Evolutionary conservation across 345 rosid genomes (phyloP).

Genomic region (Lepidium aucheri): DNA sequence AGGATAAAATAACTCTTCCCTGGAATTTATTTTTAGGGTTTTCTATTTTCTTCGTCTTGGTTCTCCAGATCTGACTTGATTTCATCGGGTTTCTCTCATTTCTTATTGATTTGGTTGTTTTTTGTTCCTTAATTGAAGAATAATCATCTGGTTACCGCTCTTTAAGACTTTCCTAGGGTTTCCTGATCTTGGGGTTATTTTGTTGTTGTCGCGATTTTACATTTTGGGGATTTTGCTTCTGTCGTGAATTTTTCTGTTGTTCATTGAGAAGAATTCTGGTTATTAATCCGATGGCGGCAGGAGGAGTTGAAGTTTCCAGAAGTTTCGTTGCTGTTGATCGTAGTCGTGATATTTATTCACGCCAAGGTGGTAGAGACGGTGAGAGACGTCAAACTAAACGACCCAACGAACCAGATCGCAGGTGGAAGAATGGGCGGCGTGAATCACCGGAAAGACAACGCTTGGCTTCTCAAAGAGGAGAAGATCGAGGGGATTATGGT

Average conservation of each 20-base stretch:
- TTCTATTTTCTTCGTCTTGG: background rate
- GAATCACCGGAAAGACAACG: background rate
- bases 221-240: background rate
- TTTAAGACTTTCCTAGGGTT: background rate
- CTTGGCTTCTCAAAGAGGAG: slow-evolving; percentile 72
- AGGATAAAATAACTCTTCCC: background rate
- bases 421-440: slow-evolving; percentile 13
- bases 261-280: slow-evolving; percentile 51
- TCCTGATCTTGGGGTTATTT: background rate
- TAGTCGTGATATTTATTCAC: slow-evolving; percentile 20
- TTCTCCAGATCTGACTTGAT: slow-evolving; percentile 13
- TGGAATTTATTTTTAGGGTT: slow-evolving; percentile 29
- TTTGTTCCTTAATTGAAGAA: background rate
- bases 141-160: background rate
- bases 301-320: slow-evolving; percentile 46
- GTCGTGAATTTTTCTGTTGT: slow-evolving; percentile 17
- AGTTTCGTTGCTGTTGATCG: slow-evolving; percentile 30
- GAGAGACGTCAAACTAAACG: slow-evolving; percentile 19
- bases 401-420: slow-evolving; percentile 1
- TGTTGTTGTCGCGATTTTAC: background rate
- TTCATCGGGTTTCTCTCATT: slow-evolving; percentile 8
- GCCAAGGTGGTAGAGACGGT: slow-evolving; percentile 20
- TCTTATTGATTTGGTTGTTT: slow-evolving; percentile 2
- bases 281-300: slow-evolving; percentile 70
- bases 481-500: slow-evolving; percentile 26